phyloP scores from a whole-genome alignment of 2,329 filamentous ascomycete genomes.

The Colletotrichum sansevieriae region DNA sequence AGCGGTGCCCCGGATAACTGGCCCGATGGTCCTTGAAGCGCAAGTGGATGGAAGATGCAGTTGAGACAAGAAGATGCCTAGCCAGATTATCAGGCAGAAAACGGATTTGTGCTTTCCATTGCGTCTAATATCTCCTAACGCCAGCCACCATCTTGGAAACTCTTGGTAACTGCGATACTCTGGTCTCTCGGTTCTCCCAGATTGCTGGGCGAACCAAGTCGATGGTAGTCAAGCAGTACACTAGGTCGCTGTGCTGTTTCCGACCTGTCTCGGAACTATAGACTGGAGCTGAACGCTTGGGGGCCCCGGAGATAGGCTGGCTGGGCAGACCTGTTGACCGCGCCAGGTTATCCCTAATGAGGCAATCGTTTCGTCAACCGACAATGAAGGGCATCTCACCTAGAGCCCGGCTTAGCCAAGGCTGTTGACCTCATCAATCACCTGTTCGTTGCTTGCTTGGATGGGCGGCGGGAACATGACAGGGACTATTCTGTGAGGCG shows the following conservation, averaged over 20 bases:
- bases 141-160: not conserved
- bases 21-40: not conserved
- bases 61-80: not conserved
- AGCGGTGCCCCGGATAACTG: not conserved
- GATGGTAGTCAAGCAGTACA: not conserved
- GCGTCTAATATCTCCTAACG: not conserved
- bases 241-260: not conserved
- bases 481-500: not conserved
- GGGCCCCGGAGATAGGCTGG: slow-evolving; percentile 9
- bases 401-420: slow-evolving; percentile 25
- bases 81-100: not conserved
- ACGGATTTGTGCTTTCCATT: too few species aligned
- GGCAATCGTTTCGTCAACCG: slow-evolving; percentile 37
- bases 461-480: not conserved
- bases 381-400: slow-evolving; percentile 22
- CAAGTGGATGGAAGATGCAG: not conserved
- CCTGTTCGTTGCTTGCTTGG: slow-evolving; percentile 17
- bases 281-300: not conserved
- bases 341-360: slow-evolving; percentile 30
- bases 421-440: slow-evolving; percentile 10
- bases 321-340: slow-evolving; percentile 14
- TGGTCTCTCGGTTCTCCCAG: not conserved
- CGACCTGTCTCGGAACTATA: slow-evolving; percentile 7
- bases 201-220: not conserved
- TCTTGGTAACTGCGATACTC: not conserved